Base-by-base conservation (phyloP, 768 basidiomycete genomes). In the Psilocybe cyanescens region DNA sequence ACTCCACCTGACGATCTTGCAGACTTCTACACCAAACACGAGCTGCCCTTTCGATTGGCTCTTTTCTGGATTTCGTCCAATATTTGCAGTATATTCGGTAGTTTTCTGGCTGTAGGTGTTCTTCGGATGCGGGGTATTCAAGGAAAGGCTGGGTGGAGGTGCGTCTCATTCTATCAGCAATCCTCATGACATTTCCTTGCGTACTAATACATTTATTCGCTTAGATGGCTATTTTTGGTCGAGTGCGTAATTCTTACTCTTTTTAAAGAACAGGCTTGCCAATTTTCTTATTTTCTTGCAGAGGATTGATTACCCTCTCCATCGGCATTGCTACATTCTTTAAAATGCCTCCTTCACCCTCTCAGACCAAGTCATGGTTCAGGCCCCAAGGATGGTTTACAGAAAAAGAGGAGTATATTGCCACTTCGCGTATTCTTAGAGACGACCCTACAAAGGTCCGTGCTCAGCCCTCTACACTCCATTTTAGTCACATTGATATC, bases 351-450 rank as follows among this genome's bases (percentile, higher is more conserved):
- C 78, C 84, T 37, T 83, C 83, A 2, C 86, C 86, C 1, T 87
- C 84, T 1, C 84, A 86, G 65, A 85, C 86, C 1, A 83, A 79
- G 60, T 70, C 78, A 0, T 82, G 85, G 81, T 86, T 83, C 75
- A 70, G 86, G 50, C 83, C 83, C 0, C 81, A 83, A 41, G 85
- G 86, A 0, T 89, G 86, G 87, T 88, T 87, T 68, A 84, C 81
- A 0, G 84, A 86, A 51, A 74, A 82, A 17, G 84, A 89, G 62
- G 87, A 88, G 65, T 72, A 77, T 1, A 89, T 90, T 52, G 78
- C 86, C 0, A 85, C 88, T 1, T 80, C 82, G 30, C 79, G 85
- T 11, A 76, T 89, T n/a, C 73, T 89, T 19, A 78, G 87, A 6
- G 87, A 88, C 68, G 86, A 88, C 67, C 86, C 87, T 3, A 78